Evolutionary conservation across 2,329 filamentous ascomycete genomes (phyloP), one percentile per base, ranked within the genome.

Genomic region (Ceratocystis eucalypticola): DNA sequence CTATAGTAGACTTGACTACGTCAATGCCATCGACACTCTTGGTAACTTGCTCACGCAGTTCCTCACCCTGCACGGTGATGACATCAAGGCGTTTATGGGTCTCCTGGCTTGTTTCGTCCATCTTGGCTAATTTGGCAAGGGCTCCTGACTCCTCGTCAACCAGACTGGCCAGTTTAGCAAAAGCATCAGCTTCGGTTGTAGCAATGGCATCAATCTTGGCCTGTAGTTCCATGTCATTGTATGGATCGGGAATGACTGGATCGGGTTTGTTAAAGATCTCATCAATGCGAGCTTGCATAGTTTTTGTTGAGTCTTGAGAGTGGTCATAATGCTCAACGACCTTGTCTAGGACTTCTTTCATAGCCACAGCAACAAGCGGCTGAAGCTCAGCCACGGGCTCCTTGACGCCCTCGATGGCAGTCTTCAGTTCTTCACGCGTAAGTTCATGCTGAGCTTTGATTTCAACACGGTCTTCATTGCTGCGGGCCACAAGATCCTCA

Each of bases 281-380:
- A 65, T 85, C 77, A 68, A 87, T 82, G 72, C 80, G 83, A 68
- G 82, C 79, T 70, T 84, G 78, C 28, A 87, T 78, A 2, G 79
- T 77, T 5, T 75, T 79, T 0, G 80, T 77, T 0, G 86, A 82
- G 57, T 83, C 81, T 75, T 92, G 91, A 15, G 91, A 88, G 73
- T 96, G 89, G 71, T 96, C 91, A 72, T 88, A 96, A 74, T 97
- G 92, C 73, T 95, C 84, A 28, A 85, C 88, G 65, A 96, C 89
- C 28, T 95, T 81, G 6, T 85, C 80, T 48, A 95, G 80, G n/a
- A 97, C 85, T 71, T 96, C 89, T 71, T 91, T 88, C 70, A 99
- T 84, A 0, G 89, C 84, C 65, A 93, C 87, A 67, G 96, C 82
- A 70, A 97, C 88, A 76, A 95, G 88, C 1, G 94, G 94, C 71